phyloP scores from a whole-genome alignment of 352 stramenopile species.

The Phytophthora gonapodyides region DNA sequence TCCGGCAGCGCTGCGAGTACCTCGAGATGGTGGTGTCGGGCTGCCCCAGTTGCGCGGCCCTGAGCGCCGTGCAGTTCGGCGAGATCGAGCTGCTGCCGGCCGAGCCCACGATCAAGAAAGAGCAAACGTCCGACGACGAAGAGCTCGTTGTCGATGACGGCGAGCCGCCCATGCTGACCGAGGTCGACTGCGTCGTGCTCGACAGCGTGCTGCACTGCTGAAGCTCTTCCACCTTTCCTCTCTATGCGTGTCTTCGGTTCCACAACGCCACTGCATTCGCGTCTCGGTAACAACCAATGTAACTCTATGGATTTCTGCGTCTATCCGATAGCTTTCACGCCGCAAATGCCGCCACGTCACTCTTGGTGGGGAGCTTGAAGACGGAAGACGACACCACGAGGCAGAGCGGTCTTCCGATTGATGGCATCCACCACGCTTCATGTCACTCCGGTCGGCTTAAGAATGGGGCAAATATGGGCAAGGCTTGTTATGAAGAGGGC shows the following conservation, averaged over 20 bases:
- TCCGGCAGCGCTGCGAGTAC: conserved; percentile 38
- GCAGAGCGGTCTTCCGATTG: background rate
- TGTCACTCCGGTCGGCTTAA: conserved; percentile 6
- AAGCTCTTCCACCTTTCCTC: background rate
- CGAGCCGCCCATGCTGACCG: conserved; percentile 22
- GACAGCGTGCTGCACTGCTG: conserved; percentile 25
- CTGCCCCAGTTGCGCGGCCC: conserved; percentile 35
- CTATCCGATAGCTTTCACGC: background rate
- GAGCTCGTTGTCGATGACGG: background rate
- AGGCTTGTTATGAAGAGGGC: conserved; percentile 15
- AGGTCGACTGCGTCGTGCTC: conserved; percentile 38
- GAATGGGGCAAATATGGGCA: conserved; percentile 13
- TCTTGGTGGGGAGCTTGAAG: background rate
- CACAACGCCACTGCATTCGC: conserved; percentile 5
- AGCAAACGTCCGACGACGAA: conserved; percentile 9
- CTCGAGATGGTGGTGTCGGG: conserved; percentile 38
- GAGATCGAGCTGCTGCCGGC: conserved; percentile 27
- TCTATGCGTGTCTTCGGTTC: background rate
- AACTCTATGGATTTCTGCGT: conserved; percentile 17
- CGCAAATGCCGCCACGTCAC: conserved; percentile 3
- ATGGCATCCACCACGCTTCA: conserved; percentile 21
- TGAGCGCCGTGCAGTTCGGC: conserved; percentile 7
- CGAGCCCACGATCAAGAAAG: conserved; percentile 4
- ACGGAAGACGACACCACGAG: no score
- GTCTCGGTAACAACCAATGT: conserved; percentile 10